phyloP scores from a whole-genome alignment of 2,329 filamentous ascomycete species.

The Peltaster fructicola region DNA sequence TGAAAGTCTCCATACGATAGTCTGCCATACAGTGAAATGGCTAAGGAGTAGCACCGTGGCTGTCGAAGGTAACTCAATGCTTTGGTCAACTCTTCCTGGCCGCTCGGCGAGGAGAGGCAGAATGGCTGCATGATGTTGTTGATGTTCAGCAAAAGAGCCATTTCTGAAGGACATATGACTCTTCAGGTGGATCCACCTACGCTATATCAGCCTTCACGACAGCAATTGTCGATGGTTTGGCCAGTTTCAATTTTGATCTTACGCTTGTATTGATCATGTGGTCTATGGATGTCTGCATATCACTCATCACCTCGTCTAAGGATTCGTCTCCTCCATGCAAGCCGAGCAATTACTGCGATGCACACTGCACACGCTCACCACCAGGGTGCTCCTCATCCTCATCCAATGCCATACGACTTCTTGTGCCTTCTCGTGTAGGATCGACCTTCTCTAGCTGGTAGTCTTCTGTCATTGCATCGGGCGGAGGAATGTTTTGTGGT shows the following conservation, averaged over 20 bases:
- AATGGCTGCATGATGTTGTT: too few species aligned
- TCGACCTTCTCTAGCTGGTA: slow-evolving; percentile 78
- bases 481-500: slow-evolving; percentile 48
- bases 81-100: too few species aligned
- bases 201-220: too few species aligned
- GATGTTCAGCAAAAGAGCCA: too few species aligned
- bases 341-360: slow-evolving; percentile 52
- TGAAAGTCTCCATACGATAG: slow-evolving; percentile 37
- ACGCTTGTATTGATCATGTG: too few species aligned
- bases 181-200: too few species aligned
- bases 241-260: too few species aligned
- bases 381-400: slow-evolving; percentile 42
- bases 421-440: slow-evolving; percentile 42
- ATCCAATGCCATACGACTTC: slow-evolving; percentile 43
- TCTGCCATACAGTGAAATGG: slow-evolving; percentile 44
- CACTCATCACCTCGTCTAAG: too few species aligned
- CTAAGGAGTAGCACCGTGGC: slow-evolving; percentile 2
- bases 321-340: slow-evolving; percentile 1
- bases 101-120: too few species aligned
- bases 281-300: too few species aligned
- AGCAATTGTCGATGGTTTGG: too few species aligned
- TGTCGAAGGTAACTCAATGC: slow-evolving; percentile 1
- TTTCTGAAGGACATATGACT: too few species aligned
- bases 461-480: slow-evolving; percentile 81
- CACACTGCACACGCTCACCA: slow-evolving; percentile 69